Evolutionary conservation across 306 rosid species (phyloP), one percentile per base, ranked within the genome.

Genomic region (Mucuna pruriens): DNA sequence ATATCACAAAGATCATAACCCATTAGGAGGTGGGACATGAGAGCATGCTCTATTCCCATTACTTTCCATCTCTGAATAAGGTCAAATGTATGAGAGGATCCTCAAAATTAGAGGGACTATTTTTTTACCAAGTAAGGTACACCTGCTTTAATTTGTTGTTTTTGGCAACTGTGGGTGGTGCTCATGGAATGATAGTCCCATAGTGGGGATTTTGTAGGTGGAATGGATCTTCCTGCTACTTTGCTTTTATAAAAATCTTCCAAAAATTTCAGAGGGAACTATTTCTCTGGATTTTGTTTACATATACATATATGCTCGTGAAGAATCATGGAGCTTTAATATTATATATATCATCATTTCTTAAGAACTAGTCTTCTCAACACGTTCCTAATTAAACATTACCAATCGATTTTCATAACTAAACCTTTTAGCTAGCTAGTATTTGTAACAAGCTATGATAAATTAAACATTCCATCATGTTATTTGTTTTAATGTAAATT

Each of bases 11-110:
- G 7, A 74, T 64, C 40, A 65, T 34, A 52, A n/a, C 62, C 61
- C 80, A 74, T 81, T 72, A 72, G 2, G 15, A 65, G 67, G 76
- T 81, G 85, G 80, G 84, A 11, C 75, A 73, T 38, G 75, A 26
- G 63, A 66, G 75, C 75, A 74, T 74, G 61, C 39, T 81, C 54
- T 65, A 65, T 42, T 52, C 31, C 80, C 76, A 81, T 62, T 64
- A 38, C 60, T 71, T 71, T 57, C 58, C n/a, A 33, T 48, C 49
- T 62, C 17, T 15, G 13, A 54, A 73, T 34, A 52, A 65, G 62
- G 78, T 78, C 83, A 83, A 78, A 39, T 63, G 16, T 19, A 40
- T 22, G 69, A 3, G 2, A 39, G 16, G 62, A 77, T 73, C 75
- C 54, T 82, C 63, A 34, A 67, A 29, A 26, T 67, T 51, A 3